A percentile compares a stretch with the other conserved stretches of the same genome.
Evolutionary conservation across 768 basidiomycete genomes (phyloP).

Genomic region (Boletus coccyginus): DNA sequence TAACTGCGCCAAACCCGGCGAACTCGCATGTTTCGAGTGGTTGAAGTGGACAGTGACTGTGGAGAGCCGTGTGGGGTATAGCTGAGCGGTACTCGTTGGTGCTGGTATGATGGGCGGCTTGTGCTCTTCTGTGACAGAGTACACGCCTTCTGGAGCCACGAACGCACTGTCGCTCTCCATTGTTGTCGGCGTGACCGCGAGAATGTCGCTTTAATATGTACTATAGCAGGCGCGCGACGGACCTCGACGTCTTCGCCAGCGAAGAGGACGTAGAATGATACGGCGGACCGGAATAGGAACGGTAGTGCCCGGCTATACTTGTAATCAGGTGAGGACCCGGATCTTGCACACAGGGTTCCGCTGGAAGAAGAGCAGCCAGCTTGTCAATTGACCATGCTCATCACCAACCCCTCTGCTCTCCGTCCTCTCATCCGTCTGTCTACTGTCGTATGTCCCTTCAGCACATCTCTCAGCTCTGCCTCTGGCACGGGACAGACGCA

Average conservation of each 20-base stretch:
- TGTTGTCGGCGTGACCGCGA: conserved; percentile 15
- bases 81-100: conserved; percentile 32
- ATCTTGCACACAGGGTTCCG: conserved; percentile 22
- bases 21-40: conserved; percentile 46
- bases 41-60: conserved; percentile 63
- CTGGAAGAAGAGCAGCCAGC: neutral
- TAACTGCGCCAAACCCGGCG: conserved; percentile 65
- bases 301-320: conserved; percentile 6
- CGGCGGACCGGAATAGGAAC: neutral
- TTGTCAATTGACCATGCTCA: conserved; percentile 23
- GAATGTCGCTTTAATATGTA: neutral
- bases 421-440: conserved; percentile 20
- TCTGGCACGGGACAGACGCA: conserved; percentile 3
- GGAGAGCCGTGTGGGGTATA: conserved; percentile 62
- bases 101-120: conserved; percentile 54
- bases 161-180: conserved; percentile 87
- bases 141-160: conserved; percentile 87
- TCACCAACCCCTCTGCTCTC: conserved; percentile 5
- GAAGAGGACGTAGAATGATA: neutral
- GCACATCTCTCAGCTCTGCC: neutral
- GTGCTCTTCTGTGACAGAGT: conserved; percentile 85
- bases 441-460: conserved; percentile 13
- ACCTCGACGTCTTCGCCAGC: neutral
- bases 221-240: neutral
- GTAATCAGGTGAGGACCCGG: conserved; percentile 14